phyloP scores from a whole-genome alignment of 164 flowering plant genomes.

The Annona squamosa region DNA sequence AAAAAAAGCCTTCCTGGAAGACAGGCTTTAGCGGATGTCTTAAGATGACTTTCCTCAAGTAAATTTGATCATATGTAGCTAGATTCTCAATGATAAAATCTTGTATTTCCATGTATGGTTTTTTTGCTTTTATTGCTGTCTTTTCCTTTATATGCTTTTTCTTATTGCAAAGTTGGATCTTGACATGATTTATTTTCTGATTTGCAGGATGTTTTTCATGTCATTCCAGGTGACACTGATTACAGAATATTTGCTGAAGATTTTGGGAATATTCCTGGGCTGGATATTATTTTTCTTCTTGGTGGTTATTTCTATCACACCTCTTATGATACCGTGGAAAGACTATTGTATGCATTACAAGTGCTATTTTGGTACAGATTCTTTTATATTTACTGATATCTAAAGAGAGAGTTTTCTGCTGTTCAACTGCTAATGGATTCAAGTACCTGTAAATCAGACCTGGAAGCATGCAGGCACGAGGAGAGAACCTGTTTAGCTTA shows the following conservation, averaged over 20 bases:
- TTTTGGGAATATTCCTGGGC: constrained; percentile 82
- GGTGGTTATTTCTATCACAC: constrained; percentile 99
- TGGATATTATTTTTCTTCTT: constrained; percentile 86
- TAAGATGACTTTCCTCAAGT: neutral
- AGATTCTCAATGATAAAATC: neutral
- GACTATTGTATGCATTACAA: constrained; percentile 85
- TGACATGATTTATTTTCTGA: constrained; percentile 10
- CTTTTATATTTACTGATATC: constrained; percentile 1
- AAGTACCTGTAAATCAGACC: constrained; percentile 43
- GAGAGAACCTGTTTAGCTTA: constrained; percentile 76
- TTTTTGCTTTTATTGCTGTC: neutral
- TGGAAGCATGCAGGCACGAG: constrained; percentile 98
- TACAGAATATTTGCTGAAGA: constrained; percentile 90
- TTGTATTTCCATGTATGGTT: neutral
- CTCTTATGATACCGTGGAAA: constrained; percentile 80
- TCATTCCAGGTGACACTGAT: constrained; percentile 96
- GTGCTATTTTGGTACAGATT: constrained; percentile 50
- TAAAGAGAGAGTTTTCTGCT: neutral
- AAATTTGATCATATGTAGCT: neutral
- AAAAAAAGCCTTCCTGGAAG: no score
- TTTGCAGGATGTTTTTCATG: constrained; percentile 84
- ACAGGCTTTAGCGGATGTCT: neutral
- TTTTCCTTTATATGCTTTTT: neutral
- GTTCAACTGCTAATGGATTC: neutral
- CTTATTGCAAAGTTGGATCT: neutral